Percentiles rank a stretch among this genome's conserved stretches.
phyloP scores from a whole-genome alignment of 495 filamentous ascomycete species.

The Cryomyces antarcticus region DNA sequence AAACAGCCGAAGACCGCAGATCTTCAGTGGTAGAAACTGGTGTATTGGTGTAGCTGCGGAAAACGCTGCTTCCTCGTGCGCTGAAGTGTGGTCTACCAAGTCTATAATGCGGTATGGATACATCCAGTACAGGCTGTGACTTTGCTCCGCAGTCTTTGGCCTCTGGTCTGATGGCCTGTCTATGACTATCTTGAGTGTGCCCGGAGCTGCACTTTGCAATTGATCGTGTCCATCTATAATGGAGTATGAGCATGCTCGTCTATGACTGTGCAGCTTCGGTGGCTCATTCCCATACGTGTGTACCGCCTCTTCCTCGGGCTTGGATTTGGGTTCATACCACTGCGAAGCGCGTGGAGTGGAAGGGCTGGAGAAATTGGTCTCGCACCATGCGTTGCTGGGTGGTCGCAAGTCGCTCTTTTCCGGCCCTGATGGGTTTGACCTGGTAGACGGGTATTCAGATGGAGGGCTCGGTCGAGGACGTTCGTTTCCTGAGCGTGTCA shows the following conservation, averaged over 20 bases:
- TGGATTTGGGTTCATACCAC: no score
- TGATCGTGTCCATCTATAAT: conserved; percentile 20
- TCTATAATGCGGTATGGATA: conserved; percentile 72
- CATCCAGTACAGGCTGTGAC: conserved; percentile 40
- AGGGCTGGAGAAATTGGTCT: conserved; percentile 24
- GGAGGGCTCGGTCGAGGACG: conserved; percentile 26
- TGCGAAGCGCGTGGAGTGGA: not conserved
- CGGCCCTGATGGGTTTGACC: not conserved
- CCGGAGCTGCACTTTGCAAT: conserved; percentile 34
- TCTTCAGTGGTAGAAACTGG: conserved; percentile 32
- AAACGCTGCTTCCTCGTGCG: conserved; percentile 50
- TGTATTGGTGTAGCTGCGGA: conserved; percentile 54
- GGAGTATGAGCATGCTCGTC: conserved; percentile 43
- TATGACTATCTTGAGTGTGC: conserved; percentile 68
- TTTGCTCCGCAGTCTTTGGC: conserved; percentile 48
- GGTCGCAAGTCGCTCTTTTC: conserved; percentile 19
- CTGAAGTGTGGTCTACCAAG: conserved; percentile 72
- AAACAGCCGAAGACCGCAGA: conserved; percentile 31
- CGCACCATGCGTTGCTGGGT: conserved; percentile 22
- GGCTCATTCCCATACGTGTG: not conserved
- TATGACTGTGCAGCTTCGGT: conserved; percentile 19
- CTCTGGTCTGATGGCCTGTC: conserved; percentile 44
- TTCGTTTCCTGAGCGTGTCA: conserved; percentile 33
- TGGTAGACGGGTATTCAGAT: not conserved
- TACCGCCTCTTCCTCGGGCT: no score